Conservation (phyloP, 495 filamentous ascomycete species). For the Talaromyces thailandensis region DNA sequence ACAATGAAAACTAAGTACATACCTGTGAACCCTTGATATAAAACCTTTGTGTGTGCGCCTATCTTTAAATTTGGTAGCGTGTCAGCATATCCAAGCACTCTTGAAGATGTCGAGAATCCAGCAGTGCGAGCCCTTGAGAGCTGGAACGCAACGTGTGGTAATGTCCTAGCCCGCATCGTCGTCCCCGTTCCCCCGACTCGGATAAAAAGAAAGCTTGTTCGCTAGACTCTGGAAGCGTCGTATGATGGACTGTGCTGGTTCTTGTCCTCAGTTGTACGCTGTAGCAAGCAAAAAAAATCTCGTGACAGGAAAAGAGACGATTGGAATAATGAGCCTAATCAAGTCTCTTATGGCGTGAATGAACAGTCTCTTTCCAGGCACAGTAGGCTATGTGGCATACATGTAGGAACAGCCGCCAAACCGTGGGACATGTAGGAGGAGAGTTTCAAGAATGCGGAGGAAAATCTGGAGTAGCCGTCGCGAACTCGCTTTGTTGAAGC, state of each 20-base stretch:
- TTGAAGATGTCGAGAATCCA: conserved; percentile 33
- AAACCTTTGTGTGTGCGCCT: conserved; percentile 65
- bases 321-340: not conserved
- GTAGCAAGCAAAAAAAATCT: not conserved
- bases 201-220: not conserved
- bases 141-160: not conserved
- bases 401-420: not conserved
- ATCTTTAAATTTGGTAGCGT: conserved; percentile 74
- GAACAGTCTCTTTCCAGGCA: not conserved
- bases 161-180: not conserved
- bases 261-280: not conserved
- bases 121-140: conserved; percentile 1
- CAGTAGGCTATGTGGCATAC: not conserved
- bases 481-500: not conserved
- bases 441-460: not conserved
- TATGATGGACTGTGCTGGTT: not conserved
- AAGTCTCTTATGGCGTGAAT: not conserved
- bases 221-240: not conserved
- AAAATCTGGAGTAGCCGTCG: not conserved
- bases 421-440: not conserved
- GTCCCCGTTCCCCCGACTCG: not conserved
- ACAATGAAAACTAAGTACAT: not conserved
- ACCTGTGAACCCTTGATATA: conserved; percentile 90
- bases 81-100: conserved; percentile 38
- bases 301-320: not conserved